Base-by-base conservation (phyloP, 257 asterid genomes). In the Solanum bukasovii region DNA sequence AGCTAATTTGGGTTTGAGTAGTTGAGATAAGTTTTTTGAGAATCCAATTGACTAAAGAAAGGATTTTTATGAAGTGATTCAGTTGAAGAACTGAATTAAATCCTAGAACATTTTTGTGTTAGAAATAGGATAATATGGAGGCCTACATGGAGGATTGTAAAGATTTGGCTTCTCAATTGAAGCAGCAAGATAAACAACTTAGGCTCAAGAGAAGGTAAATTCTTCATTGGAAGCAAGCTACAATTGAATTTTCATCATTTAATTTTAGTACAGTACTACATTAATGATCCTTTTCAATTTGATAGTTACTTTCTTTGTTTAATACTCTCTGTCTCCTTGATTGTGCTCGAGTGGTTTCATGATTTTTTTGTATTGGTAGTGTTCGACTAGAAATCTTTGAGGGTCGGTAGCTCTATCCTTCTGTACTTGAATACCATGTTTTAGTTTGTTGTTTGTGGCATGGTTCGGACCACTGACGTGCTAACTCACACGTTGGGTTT, bases 181-280 rank as follows among this genome's bases (percentile, higher is more conserved):
- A 88, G 89, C 87, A 92, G 73, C 90, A 91, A 11, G 97, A 93
- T 75, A 92, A 93, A 44, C 72, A 87, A 59, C 91, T 93, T 83
- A 90, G 94, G 89, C 94, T 94, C 90, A 96, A 94, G 88, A 92
- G 97, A 87, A 91, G 98, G 98, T 94, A 75, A 75, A 9, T 33
- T 65, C 33, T 20, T 71, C 5, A 29, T 70, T 70, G 9, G 75
- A 13, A 29, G 75, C 9, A 73, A 9, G 2, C 18, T 34, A 4
- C 29, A 56, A 20, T 59, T 2, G 73, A 71, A 18, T 29, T 78
- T 79, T 49, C n/a, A 40, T 27, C 40, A 27, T 29, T 75, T 35
- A 35, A 2, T 74, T 3, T 25, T 35, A 11, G 49, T 23, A 44
- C 46, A 10, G 49, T 13, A 44, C 46, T 73, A 73, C 31, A 49